phyloP scores from a whole-genome alignment of 306 rosid species.

The Rosa multiflora region DNA sequence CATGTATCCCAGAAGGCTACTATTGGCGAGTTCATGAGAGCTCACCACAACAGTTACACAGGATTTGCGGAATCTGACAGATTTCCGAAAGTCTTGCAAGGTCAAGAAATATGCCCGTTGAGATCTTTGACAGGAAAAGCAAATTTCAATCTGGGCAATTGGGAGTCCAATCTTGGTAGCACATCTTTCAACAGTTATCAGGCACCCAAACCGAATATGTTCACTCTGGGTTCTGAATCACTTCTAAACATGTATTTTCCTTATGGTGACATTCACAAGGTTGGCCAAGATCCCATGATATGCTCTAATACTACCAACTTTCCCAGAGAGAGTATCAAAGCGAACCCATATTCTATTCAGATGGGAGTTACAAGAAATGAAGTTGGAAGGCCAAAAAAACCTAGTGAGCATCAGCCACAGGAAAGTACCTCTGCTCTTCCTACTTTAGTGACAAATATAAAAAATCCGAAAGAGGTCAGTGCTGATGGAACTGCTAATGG shows the following conservation, averaged over 20 bases:
- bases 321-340: constrained; percentile 47
- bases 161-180: constrained; percentile 60
- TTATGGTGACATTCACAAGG: constrained; percentile 50
- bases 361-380: constrained; percentile 47
- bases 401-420: constrained; percentile 48
- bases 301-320: constrained; percentile 46
- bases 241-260: constrained; percentile 60
- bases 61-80: constrained; percentile 70
- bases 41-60: constrained; percentile 58
- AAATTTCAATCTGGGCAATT: constrained; percentile 53
- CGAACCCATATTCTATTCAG: constrained; percentile 45
- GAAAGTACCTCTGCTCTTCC: constrained; percentile 47
- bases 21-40: constrained; percentile 63
- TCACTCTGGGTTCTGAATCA: constrained; percentile 49
- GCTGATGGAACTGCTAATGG: constrained; percentile 46
- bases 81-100: constrained; percentile 97
- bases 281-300: constrained; percentile 45
- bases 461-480: constrained; percentile 56
- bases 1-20: constrained; percentile 46
- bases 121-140: constrained; percentile 65
- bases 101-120: constrained; percentile 94
- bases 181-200: constrained; percentile 56
- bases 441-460: constrained; percentile 39
- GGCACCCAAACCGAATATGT: constrained; percentile 50
- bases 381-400: constrained; percentile 39